phyloP scores from a whole-genome alignment of 2,329 filamentous ascomycete genomes.

The Xylariomycetidae sp. region DNA sequence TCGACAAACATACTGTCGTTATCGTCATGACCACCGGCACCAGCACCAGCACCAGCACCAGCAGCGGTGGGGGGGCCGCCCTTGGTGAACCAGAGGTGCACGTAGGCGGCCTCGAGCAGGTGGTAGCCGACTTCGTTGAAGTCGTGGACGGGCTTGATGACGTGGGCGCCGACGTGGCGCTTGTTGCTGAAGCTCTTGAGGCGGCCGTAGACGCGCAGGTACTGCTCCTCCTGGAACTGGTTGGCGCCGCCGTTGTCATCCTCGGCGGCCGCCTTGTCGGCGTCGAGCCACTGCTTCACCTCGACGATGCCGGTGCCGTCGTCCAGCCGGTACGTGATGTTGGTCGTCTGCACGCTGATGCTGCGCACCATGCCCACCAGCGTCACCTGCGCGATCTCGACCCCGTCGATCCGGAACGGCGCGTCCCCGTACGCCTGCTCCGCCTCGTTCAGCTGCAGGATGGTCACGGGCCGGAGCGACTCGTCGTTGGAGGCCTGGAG shows the following conservation, averaged over 20 bases:
- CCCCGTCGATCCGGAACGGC: constrained; percentile 79
- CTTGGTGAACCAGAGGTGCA: constrained; percentile 78
- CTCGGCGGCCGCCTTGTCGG: constrained; percentile 47
- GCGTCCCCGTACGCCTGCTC: constrained; percentile 67
- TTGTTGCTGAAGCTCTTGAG: constrained; percentile 82
- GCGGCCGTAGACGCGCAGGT: constrained; percentile 81
- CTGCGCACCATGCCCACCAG: constrained; percentile 88
- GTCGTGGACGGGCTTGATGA: constrained; percentile 74
- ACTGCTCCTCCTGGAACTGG: constrained; percentile 63
- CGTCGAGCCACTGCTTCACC: constrained; percentile 81
- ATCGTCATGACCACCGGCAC: constrained; percentile 32
- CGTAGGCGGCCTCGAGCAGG: constrained; percentile 80
- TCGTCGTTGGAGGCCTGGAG: constrained; percentile 66
- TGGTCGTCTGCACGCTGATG: constrained; percentile 81
- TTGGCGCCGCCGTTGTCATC: constrained; percentile 45
- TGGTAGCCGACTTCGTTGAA: constrained; percentile 94
- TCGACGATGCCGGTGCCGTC: constrained; percentile 92
- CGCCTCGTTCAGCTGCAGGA: constrained; percentile 89
- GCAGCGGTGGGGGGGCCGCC: constrained; percentile 46
- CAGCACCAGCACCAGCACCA: constrained; percentile 26
- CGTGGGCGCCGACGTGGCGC: constrained; percentile 73
- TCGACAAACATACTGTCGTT: constrained; percentile 55
- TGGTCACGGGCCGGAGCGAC: constrained; percentile 85
- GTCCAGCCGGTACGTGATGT: constrained; percentile 88
- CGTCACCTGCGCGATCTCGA: constrained; percentile 69